phyloP scores from a whole-genome alignment of 2,329 filamentous ascomycete species.

The Nothomitra cinnamomea region DNA sequence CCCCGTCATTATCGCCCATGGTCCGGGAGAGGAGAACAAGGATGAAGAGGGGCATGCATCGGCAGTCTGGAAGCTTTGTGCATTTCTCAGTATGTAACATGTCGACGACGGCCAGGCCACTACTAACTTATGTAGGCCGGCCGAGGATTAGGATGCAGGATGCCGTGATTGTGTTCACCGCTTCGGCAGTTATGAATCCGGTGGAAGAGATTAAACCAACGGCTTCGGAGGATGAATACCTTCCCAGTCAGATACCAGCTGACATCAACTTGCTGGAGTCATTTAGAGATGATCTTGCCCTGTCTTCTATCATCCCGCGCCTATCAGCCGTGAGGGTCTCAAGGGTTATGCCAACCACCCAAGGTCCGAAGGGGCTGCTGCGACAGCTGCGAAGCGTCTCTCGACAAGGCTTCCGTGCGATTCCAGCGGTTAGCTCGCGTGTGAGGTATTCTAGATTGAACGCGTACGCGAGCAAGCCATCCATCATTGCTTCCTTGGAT shows the following conservation, averaged over 20 bases:
- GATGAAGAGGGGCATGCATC: conserved; percentile 30
- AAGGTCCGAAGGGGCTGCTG: conserved; percentile 39
- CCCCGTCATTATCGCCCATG: conserved; percentile 23
- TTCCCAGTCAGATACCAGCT: conserved; percentile 50
- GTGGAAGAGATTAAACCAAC: conserved; percentile 26
- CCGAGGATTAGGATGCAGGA: conserved; percentile 45
- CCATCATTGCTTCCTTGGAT: conserved; percentile 54
- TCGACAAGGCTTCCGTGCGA: conserved; percentile 44
- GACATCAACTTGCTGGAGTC: conserved; percentile 64
- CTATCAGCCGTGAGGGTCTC: conserved; percentile 61
- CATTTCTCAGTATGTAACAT: conserved; percentile 33
- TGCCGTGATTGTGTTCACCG: conserved; percentile 47
- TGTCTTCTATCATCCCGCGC: conserved; percentile 44
- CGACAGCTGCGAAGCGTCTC: conserved; percentile 48
- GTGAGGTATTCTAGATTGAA: conserved; percentile 53
- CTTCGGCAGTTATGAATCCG: conserved; percentile 37
- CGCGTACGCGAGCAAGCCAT: conserved; percentile 37
- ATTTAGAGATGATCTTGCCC: conserved; percentile 46
- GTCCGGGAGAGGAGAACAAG: conserved; percentile 20
- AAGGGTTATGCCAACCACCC: conserved; percentile 51
- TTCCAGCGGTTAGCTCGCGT: conserved; percentile 54
- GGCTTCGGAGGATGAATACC: conserved; percentile 39
- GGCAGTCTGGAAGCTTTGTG: conserved; percentile 42
- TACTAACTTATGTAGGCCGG: conserved; percentile 16
- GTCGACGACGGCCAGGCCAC: background rate